Evolutionary conservation across 495 filamentous ascomycete species (phyloP), one percentile per base, ranked within the genome.

Genomic region (Cairneyella variabilis): DNA sequence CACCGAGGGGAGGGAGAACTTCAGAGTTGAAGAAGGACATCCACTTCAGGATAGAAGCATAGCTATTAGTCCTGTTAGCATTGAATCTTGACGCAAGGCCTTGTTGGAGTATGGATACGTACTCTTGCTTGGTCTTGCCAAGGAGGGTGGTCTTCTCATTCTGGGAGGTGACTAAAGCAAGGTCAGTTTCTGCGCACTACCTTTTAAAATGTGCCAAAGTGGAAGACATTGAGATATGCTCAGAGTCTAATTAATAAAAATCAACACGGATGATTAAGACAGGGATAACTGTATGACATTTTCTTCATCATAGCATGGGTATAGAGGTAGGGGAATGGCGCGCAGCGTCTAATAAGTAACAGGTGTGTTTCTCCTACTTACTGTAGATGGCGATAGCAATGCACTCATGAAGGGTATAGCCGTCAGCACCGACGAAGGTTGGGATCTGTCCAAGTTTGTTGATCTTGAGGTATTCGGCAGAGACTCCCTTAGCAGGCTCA

Each of bases 81-180:
- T 12, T 23, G 14, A 7, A 27, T 47, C 44, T n/a, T 5, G 17
- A 36, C 2, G 7, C 0, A 34, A 47, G 9, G n/a, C 8, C 5
- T 5, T 25, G 23, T 10, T 47, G 12, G 27, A n/a, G 12, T 26
- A 6, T 41, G 16, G 32, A 43, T 20, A 59, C 76, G 68, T 84
- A 89, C 80, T 99, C 93, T 76, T 97, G 91, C 86, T 99, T 99
- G 75, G 91, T 97, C 83, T 97, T 97, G 66, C 93, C 93, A 56
- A 99, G 80, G 46, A 99, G 89, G 59, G 90, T 91, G 59, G 95
- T 99, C 84, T 97, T 97, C 84, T 97, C 93, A 72, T 99, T 97
- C 78, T 99, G 93, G 63, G 93, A 96, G 67, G 93, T 90, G 66
- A 99, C 93, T 98, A 68, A 32, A 32, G 54, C 21, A 44, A 21